Percentiles rank a stretch among this genome's conserved stretches.
Evolutionary conservation across 805 yeast species (phyloP).

Genomic region (Monosporozyma servazzii): DNA sequence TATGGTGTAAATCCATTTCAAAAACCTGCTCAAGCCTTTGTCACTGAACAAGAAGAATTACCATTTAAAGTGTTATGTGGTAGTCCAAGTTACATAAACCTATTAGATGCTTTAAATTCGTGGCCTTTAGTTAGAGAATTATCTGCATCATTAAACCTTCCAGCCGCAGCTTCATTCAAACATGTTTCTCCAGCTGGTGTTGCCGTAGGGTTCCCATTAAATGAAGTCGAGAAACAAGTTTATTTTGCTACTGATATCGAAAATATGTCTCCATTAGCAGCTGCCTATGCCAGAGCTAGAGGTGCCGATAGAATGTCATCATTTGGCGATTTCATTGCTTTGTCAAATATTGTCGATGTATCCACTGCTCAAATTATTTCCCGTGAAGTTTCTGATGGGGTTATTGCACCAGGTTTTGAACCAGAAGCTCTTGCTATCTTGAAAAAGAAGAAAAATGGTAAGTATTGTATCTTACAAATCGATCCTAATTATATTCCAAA

Average conservation of each 20-base stretch:
- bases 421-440: constrained; percentile 86
- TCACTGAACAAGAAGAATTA: constrained; percentile 69
- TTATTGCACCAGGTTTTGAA: constrained; percentile 93
- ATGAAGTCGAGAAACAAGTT: constrained; percentile 86
- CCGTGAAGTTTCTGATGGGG: constrained; percentile 97
- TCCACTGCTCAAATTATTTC: constrained; percentile 96
- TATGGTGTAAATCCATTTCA: constrained; percentile 99
- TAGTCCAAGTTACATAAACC: constrained; percentile 95
- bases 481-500: constrained; percentile 91
- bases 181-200: constrained; percentile 99
- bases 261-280: constrained; percentile 91
- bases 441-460: constrained; percentile 91
- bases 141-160: constrained; percentile 85
- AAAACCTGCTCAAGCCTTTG: constrained; percentile 97
- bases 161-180: constrained; percentile 98
- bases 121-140: constrained; percentile 98
- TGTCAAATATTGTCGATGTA: constrained; percentile 90
- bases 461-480: constrained; percentile 91
- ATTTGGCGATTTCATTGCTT: constrained; percentile 96
- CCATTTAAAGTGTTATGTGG: constrained; percentile 93
- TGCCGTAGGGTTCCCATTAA: constrained; percentile 90
- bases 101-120: constrained; percentile 92
- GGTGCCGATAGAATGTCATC: constrained; percentile 99
- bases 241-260: constrained; percentile 93
- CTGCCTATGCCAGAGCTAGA: constrained; percentile 98